These are phyloP conservation scores for Ceratocystis alfenasii DNA, from an alignment of 2,329 filamentous ascomycete genomes.

Conservation along the genomic window DNA sequence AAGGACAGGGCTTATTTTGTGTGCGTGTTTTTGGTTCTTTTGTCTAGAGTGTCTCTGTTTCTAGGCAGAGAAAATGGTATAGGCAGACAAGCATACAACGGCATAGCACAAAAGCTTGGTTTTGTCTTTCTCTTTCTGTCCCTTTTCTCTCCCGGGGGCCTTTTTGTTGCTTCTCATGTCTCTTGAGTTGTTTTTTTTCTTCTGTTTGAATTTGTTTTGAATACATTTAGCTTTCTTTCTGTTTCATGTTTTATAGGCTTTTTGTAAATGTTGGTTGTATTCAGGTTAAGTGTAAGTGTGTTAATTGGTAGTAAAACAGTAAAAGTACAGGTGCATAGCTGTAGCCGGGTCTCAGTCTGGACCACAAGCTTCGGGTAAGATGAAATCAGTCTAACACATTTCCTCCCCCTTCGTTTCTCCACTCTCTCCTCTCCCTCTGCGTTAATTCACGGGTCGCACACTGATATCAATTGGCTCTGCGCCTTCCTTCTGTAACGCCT, in stretches of 20 bases:
- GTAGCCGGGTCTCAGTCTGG: neutral
- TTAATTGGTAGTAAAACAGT: neutral
- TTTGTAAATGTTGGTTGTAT: slow-evolving; percentile 9
- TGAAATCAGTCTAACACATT: neutral
- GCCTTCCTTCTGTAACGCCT: slow-evolving; percentile 61
- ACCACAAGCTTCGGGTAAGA: neutral
- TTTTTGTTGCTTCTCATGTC: neutral
- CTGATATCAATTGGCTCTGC: slow-evolving; percentile 33
- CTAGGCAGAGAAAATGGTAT: neutral
- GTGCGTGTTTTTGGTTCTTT: too few species aligned
- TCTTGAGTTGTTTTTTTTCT: slow-evolving; percentile 5
- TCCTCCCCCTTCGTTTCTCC: neutral
- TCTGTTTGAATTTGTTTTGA: slow-evolving; percentile 7
- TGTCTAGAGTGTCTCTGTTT: neutral
- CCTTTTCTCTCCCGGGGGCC: neutral
- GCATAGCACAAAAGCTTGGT: neutral
- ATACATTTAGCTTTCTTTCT: slow-evolving; percentile 15
- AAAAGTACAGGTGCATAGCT: slow-evolving; percentile 4
- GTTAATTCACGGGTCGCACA: slow-evolving; percentile 18
- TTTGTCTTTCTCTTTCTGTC: neutral
- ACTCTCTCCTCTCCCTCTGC: neutral
- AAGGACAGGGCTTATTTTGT: too few species aligned
- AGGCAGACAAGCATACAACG: neutral
- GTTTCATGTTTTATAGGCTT: slow-evolving; percentile 3
- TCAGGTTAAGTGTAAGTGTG: neutral